phyloP scores from a whole-genome alignment of 129 eudicot genomes.

The Flaveria bidentis region DNA sequence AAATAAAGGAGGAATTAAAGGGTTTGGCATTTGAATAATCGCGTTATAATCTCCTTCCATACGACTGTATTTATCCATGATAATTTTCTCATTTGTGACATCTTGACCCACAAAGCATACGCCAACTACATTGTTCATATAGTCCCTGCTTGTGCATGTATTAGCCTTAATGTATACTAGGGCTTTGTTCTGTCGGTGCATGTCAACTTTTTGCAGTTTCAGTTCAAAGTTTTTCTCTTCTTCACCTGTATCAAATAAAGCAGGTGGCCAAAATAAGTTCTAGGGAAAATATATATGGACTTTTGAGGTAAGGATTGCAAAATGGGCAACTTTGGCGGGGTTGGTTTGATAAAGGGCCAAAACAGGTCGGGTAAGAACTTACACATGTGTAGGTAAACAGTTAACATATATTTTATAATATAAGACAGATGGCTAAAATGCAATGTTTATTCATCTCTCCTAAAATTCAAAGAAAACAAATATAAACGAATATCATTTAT shows the following conservation, averaged over 20 bases:
- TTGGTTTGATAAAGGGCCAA: slow-evolving; percentile 10
- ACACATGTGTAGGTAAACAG: too few species aligned
- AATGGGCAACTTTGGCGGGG: neutral
- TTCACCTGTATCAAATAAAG: slow-evolving; percentile 47
- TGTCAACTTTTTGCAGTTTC: slow-evolving; percentile 42
- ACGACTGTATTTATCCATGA: slow-evolving; percentile 57
- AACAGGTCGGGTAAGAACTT: neutral
- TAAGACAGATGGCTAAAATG: too few species aligned
- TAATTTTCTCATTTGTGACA: slow-evolving; percentile 53
- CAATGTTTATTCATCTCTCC: too few species aligned
- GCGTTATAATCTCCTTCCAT: slow-evolving; percentile 66
- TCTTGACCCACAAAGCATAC: slow-evolving; percentile 77
- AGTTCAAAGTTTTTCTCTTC: slow-evolving; percentile 64
- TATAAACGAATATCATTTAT: too few species aligned
- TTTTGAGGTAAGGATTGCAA: neutral
- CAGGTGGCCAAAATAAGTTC: neutral
- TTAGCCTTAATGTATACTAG: slow-evolving; percentile 47
- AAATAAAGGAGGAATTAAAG: slow-evolving; percentile 64
- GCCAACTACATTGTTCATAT: slow-evolving; percentile 52
- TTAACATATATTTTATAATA: too few species aligned
- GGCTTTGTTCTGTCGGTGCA: slow-evolving; percentile 33
- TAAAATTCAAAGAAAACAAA: too few species aligned
- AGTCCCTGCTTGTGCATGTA: slow-evolving; percentile 65
- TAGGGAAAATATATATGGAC: too few species aligned
- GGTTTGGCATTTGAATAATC: slow-evolving; percentile 51